Base-by-base conservation (phyloP, 2,329 filamentous ascomycete genomes). In the Trichoderma oligosporum region DNA sequence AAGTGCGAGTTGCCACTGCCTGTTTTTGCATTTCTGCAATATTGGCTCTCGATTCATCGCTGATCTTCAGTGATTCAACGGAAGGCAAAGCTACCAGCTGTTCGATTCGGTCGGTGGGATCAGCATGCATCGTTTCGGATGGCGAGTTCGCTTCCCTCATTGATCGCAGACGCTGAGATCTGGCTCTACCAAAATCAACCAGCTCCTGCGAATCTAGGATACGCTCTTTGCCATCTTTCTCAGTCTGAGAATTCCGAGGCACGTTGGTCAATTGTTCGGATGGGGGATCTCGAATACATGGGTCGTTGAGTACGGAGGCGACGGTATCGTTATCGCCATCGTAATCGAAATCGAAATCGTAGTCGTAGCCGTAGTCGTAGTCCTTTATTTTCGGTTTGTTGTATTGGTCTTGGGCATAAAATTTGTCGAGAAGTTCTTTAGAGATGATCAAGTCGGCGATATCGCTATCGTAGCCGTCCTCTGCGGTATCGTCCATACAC, bases 81-180 rank as follows among this genome's bases (percentile, higher is more conserved):
- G 69, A 66, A 4, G 69, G 68, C 29, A 66, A 46, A 18, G 63
- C 60, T 27, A 71, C 35, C 4, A 70, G 49, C 47, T 66, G 60
- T 20, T 64, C 59, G 12, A 71, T 70, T 25, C 61, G 61, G 29
- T 60, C 27, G 22, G 56, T 46, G 7, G 64, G 59, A 14, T 63
- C 62, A 42, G 59, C 31, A 0, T 41, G 36, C 6, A 57, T 47
- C 4, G 55, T 42, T 27, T 42, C 20, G 8, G 22, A n/a, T 31
- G 48, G 48, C 31, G 7, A 16, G 18, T 49, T 51, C 7, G 5
- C 29, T 12, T 60, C 48, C 22, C 56, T 52, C 3, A 35, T 49
- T 27, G 20, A 33, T 36, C 35, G 55, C 7, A 42, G 31, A 44
- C 36, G 48, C n/a, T 41, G 35, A 24, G 48, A 16, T 7, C 38